Percentiles rank a stretch among this genome's conserved stretches.
Conservation (phyloP, 2,329 filamentous ascomycete genomes). For the Calonectria crousiana region DNA sequence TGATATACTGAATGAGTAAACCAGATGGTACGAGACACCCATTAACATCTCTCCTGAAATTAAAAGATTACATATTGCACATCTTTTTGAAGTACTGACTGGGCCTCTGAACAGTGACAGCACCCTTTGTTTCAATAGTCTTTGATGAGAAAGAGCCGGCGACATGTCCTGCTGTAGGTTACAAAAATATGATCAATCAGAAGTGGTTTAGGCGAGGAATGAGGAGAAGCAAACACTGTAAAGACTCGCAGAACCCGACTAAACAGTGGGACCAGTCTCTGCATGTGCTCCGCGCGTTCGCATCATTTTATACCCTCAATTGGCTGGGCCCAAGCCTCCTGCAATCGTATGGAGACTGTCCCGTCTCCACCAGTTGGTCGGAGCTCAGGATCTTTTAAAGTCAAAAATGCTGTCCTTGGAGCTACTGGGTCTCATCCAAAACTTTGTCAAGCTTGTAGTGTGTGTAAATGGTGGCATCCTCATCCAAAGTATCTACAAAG, state of each 20-base stretch:
- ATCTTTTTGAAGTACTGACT: not conserved
- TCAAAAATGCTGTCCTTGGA: not conserved
- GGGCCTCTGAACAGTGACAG: not conserved
- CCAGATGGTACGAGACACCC: too few relatives aligned
- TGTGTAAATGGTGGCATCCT: not conserved
- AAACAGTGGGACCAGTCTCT: not conserved
- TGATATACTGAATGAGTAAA: too few relatives aligned
- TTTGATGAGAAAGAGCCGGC: not conserved
- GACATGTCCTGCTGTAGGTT: not conserved
- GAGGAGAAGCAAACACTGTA: not conserved
- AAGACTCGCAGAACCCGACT: not conserved
- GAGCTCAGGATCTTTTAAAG: not conserved
- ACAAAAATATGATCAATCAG: not conserved
- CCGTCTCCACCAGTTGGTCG: not conserved
- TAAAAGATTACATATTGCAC: not conserved
- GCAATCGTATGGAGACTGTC: not conserved
- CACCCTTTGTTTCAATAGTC: not conserved
- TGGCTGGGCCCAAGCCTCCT: not conserved
- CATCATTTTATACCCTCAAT: not conserved
- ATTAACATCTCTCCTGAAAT: not conserved
- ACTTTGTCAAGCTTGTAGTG: not conserved
- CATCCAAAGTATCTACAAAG: not conserved
- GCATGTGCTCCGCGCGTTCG: not conserved
- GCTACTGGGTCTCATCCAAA: not conserved
- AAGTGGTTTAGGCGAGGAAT: not conserved